phyloP scores from a whole-genome alignment of 805 yeast species.

The Metschnikowia proteae region DNA sequence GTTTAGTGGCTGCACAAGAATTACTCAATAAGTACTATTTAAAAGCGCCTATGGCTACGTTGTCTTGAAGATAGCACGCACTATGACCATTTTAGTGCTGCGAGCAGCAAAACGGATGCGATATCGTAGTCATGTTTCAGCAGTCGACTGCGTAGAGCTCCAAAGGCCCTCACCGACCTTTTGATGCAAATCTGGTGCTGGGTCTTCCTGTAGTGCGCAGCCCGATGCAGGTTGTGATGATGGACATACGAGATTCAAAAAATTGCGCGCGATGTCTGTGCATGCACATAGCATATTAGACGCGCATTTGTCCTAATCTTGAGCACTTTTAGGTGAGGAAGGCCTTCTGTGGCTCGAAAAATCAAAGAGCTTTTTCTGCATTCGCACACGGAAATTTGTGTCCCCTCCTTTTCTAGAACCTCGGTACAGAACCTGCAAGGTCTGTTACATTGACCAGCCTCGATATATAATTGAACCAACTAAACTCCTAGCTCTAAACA shows the following conservation, averaged over 20 bases:
- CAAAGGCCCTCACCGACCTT: too few relatives aligned
- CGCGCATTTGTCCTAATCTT: background rate
- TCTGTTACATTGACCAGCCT: background rate
- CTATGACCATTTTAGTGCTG: too few relatives aligned
- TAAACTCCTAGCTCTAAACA: too few relatives aligned
- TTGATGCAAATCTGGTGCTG: background rate
- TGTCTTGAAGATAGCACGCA: too few relatives aligned
- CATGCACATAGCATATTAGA: background rate
- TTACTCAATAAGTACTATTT: too few relatives aligned
- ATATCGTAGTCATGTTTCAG: too few relatives aligned
- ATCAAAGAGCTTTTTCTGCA: background rate
- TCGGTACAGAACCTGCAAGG: background rate
- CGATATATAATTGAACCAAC: too few relatives aligned
- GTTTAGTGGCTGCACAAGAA: too few relatives aligned
- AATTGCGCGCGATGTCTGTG: background rate
- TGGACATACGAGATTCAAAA: conserved; percentile 1
- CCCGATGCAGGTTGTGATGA: background rate
- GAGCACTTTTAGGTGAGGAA: background rate
- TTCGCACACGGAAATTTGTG: background rate
- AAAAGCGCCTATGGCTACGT: too few relatives aligned
- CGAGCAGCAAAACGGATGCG: too few relatives aligned
- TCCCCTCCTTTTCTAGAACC: background rate
- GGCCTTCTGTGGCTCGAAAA: background rate
- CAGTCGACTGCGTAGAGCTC: too few relatives aligned
- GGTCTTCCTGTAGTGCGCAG: background rate